Percentiles rank a stretch among this genome's conserved stretches.
Evolutionary conservation across 192 early-diverging fungal species (phyloP).

Genomic region (Linnemannia schmuckeri): DNA sequence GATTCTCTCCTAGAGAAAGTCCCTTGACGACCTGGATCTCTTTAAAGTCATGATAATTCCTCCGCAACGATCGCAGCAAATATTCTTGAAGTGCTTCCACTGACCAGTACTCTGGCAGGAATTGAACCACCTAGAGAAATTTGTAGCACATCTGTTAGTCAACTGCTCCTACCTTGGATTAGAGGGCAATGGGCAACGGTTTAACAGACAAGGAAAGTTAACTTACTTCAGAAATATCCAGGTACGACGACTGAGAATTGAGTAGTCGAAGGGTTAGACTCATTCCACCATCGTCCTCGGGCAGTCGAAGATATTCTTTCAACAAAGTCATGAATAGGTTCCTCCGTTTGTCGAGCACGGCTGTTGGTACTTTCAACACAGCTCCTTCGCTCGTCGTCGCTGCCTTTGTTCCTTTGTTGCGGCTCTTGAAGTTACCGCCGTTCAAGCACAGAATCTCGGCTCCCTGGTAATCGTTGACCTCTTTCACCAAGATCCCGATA

Average conservation of each 20-base stretch:
- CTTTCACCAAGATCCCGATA: constrained; percentile 60
- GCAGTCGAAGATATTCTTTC: constrained; percentile 62
- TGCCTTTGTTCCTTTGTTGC: constrained; percentile 14
- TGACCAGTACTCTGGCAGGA: constrained; percentile 66
- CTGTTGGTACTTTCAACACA: constrained; percentile 13
- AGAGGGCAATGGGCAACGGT: no score
- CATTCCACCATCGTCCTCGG: constrained; percentile 52
- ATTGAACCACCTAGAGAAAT: constrained; percentile 56
- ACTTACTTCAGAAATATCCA: constrained; percentile 65
- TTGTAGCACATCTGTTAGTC: neutral
- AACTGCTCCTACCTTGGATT: no score
- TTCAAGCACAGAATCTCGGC: constrained; percentile 68
- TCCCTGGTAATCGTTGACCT: constrained; percentile 65
- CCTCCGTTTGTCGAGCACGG: constrained; percentile 25
- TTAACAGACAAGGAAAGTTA: no score
- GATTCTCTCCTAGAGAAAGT: constrained; percentile 64
- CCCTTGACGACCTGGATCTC: constrained; percentile 64
- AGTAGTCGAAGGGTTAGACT: constrained; percentile 43
- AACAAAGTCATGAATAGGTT: constrained; percentile 62
- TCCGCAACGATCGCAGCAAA: constrained; percentile 60
- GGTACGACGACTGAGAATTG: constrained; percentile 66
- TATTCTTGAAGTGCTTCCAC: constrained; percentile 64
- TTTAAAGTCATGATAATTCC: constrained; percentile 59
- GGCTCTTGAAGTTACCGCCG: constrained; percentile 57
- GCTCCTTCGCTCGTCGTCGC: neutral